Evolutionary conservation across 148 eudicot genomes (phyloP).

Genomic region (Fallopia convolvulus): DNA sequence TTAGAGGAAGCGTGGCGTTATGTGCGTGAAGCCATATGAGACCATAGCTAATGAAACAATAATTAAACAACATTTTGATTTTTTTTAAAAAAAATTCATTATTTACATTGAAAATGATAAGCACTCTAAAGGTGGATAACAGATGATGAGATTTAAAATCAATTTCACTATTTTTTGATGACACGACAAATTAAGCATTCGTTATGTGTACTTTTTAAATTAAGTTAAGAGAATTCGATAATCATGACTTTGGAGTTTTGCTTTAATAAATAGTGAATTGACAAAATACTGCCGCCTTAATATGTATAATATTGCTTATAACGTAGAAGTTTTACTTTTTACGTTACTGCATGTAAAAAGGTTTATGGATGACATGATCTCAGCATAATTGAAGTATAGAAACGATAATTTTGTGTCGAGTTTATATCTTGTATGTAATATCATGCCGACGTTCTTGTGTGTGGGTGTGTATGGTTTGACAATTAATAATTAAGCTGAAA

Average conservation of each 20-base stretch:
- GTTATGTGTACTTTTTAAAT: neutral
- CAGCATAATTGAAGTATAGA: neutral
- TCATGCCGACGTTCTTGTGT: neutral
- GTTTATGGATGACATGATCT: neutral
- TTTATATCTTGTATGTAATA: neutral
- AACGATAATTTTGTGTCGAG: neutral
- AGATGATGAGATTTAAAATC: neutral
- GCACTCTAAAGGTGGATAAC: neutral
- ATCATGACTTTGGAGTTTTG: neutral
- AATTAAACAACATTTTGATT: neutral
- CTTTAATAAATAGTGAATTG: neutral
- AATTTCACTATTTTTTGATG: neutral
- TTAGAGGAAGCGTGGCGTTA: constrained; percentile 7
- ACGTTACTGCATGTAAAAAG: neutral
- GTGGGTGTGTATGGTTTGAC: too few species aligned
- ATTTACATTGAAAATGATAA: neutral
- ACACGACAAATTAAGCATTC: neutral
- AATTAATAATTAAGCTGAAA: too few species aligned
- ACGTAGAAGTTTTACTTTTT: neutral
- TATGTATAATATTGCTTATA: neutral
- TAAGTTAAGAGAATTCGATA: neutral
- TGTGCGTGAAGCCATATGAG: neutral
- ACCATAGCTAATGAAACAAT: neutral
- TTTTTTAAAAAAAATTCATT: neutral
- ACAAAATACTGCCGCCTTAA: neutral